Base-by-base conservation (phyloP, 2,329 filamentous ascomycete species). In the Teratosphaeria gauchensis region DNA sequence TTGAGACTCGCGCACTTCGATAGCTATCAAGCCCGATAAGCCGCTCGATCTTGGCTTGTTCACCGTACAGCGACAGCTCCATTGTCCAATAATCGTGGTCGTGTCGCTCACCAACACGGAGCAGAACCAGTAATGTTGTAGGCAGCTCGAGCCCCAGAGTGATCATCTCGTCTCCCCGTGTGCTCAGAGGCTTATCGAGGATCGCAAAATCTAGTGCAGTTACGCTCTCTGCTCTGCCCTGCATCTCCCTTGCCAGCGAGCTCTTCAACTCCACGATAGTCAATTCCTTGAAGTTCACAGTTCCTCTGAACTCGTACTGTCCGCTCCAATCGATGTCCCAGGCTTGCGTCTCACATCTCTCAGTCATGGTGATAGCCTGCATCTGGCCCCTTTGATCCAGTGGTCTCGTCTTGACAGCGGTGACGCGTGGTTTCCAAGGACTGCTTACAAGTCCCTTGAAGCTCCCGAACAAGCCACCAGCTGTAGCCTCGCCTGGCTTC, bases 311-410 rank as follows among this genome's bases (percentile, higher is more conserved):
- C 51, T 88, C 84, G 69, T 91, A 86, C 64, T 92, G 89, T 35
- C 92, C 92, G 61, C 89, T 89, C 72, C 92, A 90, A 68, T 92
- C 90, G 51, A 96, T 81, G 69, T 88, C 89, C 94, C 94, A 99
- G 7, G 87, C 82, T 66, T 95, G 87, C 30, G 99, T 76, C 59
- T 86, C 82, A 31, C 89, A 92, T 66, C 87, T 87, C 57, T 84
- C 82, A 1, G 91, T 94, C 14, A 87, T 84, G 42, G 92, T 85
- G 53, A 96, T 82, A 35, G 96, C 81, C 65, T 92, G 90, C 69
- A 92, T 86, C 73, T 96, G 91, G 28, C 91, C 92, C 63, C 90
- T 85, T 59, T 85, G 84, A 42, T 81, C 79, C 9, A 87, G 85
- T 56, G 83, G 80, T 51, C 89, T 89, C 30, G 90, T 85, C 65